These are phyloP conservation scores for Hyphopichia buzzinii DNA, from an alignment of 1,139 yeast genomes.

Conservation along the genomic window DNA sequence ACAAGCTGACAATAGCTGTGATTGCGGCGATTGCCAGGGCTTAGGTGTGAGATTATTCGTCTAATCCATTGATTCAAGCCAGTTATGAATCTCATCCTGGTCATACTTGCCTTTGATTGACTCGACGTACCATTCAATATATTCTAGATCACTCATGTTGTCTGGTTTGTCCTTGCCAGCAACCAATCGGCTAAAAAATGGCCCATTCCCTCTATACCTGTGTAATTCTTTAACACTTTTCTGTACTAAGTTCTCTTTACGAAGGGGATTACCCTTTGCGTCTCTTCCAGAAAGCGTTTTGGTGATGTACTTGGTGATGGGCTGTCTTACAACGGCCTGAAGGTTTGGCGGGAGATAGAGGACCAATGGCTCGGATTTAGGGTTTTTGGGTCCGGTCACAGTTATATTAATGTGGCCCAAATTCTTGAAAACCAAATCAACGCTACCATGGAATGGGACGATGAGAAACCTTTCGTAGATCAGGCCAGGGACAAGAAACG, in stretches of 20 bases:
- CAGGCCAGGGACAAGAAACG: conserved; percentile 32
- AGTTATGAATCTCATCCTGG: conserved; percentile 4
- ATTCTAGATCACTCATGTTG: conserved; percentile 5
- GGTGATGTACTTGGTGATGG: conserved; percentile 32
- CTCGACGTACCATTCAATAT: conserved; percentile 7
- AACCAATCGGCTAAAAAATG: conserved; percentile 25
- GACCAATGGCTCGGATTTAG: conserved; percentile 26
- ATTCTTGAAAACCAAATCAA: conserved; percentile 68
- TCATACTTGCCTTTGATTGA: conserved; percentile 1
- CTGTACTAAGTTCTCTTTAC: conserved; percentile 26
- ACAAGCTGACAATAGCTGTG: too few relatives aligned
- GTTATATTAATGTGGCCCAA: conserved; percentile 64
- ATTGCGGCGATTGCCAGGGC: too few relatives aligned
- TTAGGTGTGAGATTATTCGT: too few relatives aligned
- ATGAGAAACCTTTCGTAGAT: conserved; percentile 42
- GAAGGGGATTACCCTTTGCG: conserved; percentile 32
- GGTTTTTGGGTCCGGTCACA: conserved; percentile 52
- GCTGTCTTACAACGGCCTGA: conserved; percentile 33
- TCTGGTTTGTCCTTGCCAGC: conserved; percentile 7
- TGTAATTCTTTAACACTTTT: conserved; percentile 28
- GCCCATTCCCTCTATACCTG: conserved; percentile 20
- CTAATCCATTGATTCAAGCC: conserved; percentile 4
- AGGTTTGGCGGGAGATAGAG: conserved; percentile 33
- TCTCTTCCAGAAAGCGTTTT: conserved; percentile 40
- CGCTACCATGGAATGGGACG: conserved; percentile 68